These are phyloP conservation scores for Plasmodium cynomolgi DNA, from an alignment of 169 alveolate species.

Conservation along the genomic window DNA sequence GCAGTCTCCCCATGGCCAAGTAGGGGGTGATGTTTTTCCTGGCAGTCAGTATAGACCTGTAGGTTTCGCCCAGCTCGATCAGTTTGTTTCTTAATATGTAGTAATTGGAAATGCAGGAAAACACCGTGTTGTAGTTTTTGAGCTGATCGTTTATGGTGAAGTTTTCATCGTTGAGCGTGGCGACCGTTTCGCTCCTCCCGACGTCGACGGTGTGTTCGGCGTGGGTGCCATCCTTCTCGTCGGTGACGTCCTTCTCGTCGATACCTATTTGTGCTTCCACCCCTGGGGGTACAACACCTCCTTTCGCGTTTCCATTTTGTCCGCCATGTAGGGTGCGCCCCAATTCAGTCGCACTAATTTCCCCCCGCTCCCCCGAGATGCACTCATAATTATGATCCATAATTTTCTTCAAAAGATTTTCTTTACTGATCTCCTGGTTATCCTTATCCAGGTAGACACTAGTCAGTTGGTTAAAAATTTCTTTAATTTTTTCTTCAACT, in stretches of 20 bases:
- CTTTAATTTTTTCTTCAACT: slow-evolving; percentile 81
- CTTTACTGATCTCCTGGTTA: slow-evolving; percentile 79
- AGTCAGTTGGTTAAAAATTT: slow-evolving; percentile 12
- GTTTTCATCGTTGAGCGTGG: slow-evolving; percentile 1
- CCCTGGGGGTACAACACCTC: neutral
- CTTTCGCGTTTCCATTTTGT: neutral
- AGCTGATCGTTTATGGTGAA: slow-evolving; percentile 74
- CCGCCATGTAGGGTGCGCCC: neutral
- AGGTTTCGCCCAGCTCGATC: slow-evolving; percentile 52
- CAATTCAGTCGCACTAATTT: neutral
- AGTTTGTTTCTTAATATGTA: slow-evolving; percentile 19
- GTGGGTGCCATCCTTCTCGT: neutral
- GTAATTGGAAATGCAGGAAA: slow-evolving; percentile 64
- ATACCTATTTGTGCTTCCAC: neutral
- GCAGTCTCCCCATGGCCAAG: slow-evolving; percentile 89
- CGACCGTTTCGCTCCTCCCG: too few relatives aligned
- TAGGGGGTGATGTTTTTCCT: slow-evolving; percentile 87
- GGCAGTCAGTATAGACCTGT: slow-evolving; percentile 56
- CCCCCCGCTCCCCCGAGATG: neutral
- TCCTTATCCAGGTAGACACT: slow-evolving; percentile 69
- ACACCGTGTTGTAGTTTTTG: slow-evolving; percentile 29
- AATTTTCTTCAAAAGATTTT: slow-evolving; percentile 76
- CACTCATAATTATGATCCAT: slow-evolving; percentile 54
- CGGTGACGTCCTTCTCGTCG: neutral
- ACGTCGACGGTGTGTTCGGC: neutral